phyloP scores from a whole-genome alignment of 208 protist species.

The Tritrichomonas foetus region DNA sequence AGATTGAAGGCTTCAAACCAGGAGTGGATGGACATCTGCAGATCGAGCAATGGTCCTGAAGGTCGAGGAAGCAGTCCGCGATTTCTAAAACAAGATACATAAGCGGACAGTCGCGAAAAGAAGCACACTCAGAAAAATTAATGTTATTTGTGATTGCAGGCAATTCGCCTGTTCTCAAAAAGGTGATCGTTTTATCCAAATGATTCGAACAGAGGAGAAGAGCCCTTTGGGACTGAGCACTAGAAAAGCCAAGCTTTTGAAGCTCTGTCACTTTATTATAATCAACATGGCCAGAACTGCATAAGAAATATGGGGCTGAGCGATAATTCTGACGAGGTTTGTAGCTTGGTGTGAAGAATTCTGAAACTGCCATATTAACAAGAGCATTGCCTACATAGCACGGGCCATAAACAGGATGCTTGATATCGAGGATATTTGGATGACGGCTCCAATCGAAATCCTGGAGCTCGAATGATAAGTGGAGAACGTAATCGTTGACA shows the following conservation, averaged over 20 bases:
- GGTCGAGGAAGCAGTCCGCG: background rate
- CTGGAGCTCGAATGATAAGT: background rate
- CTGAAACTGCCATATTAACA: background rate
- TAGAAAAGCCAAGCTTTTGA: background rate
- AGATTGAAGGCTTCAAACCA: slow-evolving; percentile 28
- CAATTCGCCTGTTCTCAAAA: background rate
- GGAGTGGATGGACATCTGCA: background rate
- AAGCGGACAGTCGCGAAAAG: background rate
- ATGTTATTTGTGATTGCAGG: too few species aligned
- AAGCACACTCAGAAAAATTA: background rate
- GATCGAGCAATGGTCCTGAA: slow-evolving; percentile 8
- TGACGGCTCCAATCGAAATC: background rate
- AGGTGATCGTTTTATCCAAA: background rate
- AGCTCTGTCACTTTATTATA: background rate
- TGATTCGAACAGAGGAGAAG: background rate
- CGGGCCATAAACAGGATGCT: background rate
- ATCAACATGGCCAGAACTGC: background rate
- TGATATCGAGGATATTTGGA: background rate
- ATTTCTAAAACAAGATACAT: background rate
- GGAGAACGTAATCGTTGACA: background rate
- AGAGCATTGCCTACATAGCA: background rate
- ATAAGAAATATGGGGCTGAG: background rate
- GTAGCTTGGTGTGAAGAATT: background rate
- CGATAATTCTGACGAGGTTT: background rate
- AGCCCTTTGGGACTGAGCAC: background rate